Base-by-base conservation (phyloP, 371 early-diverging fungal species). In the Apophysomyces ossiformis region DNA sequence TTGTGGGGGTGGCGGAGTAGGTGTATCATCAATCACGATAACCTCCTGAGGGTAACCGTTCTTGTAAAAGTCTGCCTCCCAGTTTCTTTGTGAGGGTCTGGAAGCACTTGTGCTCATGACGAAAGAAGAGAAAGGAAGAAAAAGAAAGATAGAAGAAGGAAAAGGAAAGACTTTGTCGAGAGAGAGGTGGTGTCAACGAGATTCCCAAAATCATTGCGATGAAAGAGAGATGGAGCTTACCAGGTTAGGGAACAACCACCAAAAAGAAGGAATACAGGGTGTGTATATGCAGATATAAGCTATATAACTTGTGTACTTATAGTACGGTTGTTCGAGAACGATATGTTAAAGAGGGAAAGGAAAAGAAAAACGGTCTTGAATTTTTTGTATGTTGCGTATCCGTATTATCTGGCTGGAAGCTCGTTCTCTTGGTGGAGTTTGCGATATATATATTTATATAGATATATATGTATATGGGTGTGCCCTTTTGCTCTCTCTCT, bases 1-100 rank as follows among this genome's bases (percentile, higher is more conserved):
- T 38, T 63, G 58, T 50, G 32, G 60, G 26, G 76, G 77, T 18
- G 79, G 72, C n/a, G 85, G 84, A 18, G 87, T 80, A 45, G 85
- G 85, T 35, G 80, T 69, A 58, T 87, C 87, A 37, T 85, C 87
- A 65, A 87, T 87, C 21, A 87, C 83, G 64, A 87, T 87, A 18
- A 87, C 76, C 61, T 87, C 87, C 67, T 75, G 72, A 26, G 87
- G 87, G 16, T 76, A 69, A 37, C 87, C 87, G 63, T 85, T 87
- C 68, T 79, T 83, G 57, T 85, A 85, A 45, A 84, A 85, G 37
- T 78, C 79, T 58, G 72, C 72, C 58, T 73, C 70, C 87, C 87
- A 87, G 72, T 87, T 73, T 9, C 68, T 60, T 60, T 37, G 73
- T 69, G 64, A 61, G 38, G 18, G 37, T 56, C 62, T 39, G 41